A percentile compares a stretch with the other conserved stretches of the same genome.
phyloP scores from a whole-genome alignment of 805 yeast genomes.

The Pichia nanzhaoensis region DNA sequence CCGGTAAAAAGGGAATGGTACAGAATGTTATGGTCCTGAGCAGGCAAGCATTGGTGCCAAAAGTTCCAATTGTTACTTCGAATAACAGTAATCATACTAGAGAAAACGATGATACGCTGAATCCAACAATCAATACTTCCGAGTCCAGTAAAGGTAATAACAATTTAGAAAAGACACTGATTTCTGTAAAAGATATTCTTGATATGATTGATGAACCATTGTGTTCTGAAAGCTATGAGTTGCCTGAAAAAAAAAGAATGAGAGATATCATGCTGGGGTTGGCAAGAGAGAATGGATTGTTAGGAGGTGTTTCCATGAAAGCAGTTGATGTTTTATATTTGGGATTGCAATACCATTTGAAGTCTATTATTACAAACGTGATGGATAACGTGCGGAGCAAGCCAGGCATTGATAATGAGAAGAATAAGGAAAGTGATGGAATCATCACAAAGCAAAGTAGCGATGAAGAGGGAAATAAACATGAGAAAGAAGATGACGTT shows the following conservation, averaged over 20 bases:
- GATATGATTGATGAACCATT: conserved; percentile 80
- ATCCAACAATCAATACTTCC: not conserved
- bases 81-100: conserved; percentile 15
- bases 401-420: conserved; percentile 33
- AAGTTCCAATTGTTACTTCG: conserved; percentile 64
- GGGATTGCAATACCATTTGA: conserved; percentile 81
- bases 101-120: not conserved
- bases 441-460: conserved; percentile 7
- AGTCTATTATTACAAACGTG: conserved; percentile 64
- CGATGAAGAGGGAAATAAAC: not conserved
- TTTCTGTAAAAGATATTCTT: conserved; percentile 90
- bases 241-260: conserved; percentile 73
- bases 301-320: conserved; percentile 72
- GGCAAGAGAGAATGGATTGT: conserved; percentile 82
- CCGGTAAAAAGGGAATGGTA: conserved; percentile 73
- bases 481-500: too few relatives aligned
- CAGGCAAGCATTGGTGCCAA: conserved; percentile 70
- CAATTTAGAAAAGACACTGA: conserved; percentile 42
- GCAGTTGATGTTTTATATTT: conserved; percentile 69
- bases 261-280: conserved; percentile 69
- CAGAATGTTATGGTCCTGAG: conserved; percentile 62
- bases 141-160: not conserved
- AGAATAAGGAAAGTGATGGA: not conserved
- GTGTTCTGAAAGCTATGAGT: conserved; percentile 66
- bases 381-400: conserved; percentile 60